Evolutionary conservation across 306 rosid genomes (phyloP).

Genomic region (Trifolium dubium): DNA sequence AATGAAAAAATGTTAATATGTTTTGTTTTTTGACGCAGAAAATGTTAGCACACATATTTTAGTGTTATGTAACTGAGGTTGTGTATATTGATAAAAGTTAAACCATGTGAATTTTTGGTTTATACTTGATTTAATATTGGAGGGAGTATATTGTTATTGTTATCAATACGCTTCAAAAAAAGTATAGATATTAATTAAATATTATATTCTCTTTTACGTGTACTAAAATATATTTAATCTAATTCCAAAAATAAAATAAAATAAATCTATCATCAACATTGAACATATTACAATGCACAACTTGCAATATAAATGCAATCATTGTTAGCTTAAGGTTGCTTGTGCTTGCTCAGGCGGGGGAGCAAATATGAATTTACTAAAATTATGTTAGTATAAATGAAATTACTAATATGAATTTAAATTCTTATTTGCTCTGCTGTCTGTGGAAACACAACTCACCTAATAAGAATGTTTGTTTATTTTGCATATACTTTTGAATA

Average conservation of each 20-base stretch:
- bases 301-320: neutral
- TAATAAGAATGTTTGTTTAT: neutral
- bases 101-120: no score
- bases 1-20: no score
- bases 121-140: no score
- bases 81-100: no score
- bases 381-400: neutral
- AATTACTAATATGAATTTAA: constrained; percentile 5
- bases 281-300: neutral
- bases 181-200: no score
- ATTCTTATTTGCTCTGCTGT: constrained; percentile 65
- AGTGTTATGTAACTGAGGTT: no score
- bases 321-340: constrained; percentile 35
- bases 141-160: no score
- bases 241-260: no score
- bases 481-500: neutral
- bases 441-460: constrained; percentile 51
- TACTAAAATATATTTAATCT: no score
- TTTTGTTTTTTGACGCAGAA: no score
- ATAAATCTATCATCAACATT: neutral
- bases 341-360: constrained; percentile 78
- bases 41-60: no score
- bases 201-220: no score
- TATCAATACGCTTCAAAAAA: neutral
- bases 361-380: constrained; percentile 72